A percentile compares a stretch with the other conserved stretches of the same genome.
These are phyloP conservation scores for Aspergillus tamarii DNA, from an alignment of 2,329 filamentous ascomycete species.

Conservation along the genomic window DNA sequence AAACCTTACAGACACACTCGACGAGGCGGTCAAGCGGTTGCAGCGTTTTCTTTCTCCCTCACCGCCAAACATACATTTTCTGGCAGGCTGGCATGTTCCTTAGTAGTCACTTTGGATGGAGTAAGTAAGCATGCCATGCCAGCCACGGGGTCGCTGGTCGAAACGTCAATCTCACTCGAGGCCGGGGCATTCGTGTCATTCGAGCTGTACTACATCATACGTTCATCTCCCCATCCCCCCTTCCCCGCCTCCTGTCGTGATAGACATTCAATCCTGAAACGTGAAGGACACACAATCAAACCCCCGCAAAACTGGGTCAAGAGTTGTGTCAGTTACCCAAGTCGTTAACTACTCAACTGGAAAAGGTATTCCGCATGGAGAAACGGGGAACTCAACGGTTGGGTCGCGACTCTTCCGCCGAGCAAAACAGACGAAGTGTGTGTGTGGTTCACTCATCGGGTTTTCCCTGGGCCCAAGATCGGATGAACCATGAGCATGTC, in stretches of 20 bases:
- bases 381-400: neutral
- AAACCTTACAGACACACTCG: constrained; percentile 8
- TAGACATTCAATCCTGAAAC: constrained; percentile 1
- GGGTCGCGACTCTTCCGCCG: neutral
- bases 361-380: neutral
- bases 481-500: constrained; percentile 1
- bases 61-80: constrained; percentile 2
- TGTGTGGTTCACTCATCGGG: neutral
- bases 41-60: neutral
- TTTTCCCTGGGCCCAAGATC: constrained; percentile 1
- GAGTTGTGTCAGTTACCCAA: neutral
- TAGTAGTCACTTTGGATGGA: neutral
- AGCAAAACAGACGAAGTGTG: neutral
- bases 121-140: neutral
- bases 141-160: constrained; percentile 1
- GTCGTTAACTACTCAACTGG: neutral
- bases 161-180: constrained; percentile 1
- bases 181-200: neutral
- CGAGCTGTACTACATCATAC: constrained; percentile 4
- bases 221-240: neutral
- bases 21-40: constrained; percentile 3
- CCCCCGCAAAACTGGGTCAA: neutral
- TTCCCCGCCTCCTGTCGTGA: neutral
- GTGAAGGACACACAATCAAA: neutral
- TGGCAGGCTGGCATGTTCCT: neutral